Conservation (phyloP, 164 flowering plant species). For the Paratinospora sagittata region DNA sequence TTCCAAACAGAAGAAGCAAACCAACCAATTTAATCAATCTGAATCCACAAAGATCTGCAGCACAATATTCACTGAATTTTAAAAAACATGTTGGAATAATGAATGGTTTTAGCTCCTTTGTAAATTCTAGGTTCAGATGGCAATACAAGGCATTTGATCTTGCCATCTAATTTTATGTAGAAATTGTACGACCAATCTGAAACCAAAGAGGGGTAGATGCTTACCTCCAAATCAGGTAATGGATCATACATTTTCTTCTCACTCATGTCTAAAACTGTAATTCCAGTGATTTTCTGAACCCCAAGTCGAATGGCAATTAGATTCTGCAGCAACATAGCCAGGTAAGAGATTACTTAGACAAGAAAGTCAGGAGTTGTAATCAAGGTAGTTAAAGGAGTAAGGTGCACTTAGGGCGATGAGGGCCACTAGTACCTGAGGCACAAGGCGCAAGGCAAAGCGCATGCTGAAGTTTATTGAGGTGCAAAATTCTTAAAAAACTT, state of each 20-base stretch:
- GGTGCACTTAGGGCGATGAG: no score
- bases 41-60: slow-evolving; percentile 26
- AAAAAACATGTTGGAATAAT: neutral
- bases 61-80: neutral
- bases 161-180: neutral
- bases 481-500: no score
- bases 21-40: slow-evolving; percentile 9
- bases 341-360: neutral
- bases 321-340: slow-evolving; percentile 47
- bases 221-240: slow-evolving; percentile 75
- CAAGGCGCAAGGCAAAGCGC: no score
- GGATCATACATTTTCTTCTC: slow-evolving; percentile 63
- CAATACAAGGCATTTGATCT: neutral
- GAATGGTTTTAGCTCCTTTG: neutral
- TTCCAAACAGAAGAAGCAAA: neutral
- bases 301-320: slow-evolving; percentile 83
- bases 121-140: neutral
- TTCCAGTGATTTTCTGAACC: slow-evolving; percentile 79
- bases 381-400: no score
- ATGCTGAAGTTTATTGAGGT: no score
- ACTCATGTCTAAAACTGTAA: slow-evolving; percentile 52
- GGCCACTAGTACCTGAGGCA: no score
- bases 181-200: neutral
- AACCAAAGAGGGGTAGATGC: slow-evolving; percentile 3
- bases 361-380: neutral